Percentiles rank a stretch among this genome's conserved stretches.
phyloP scores from a whole-genome alignment of 1,139 yeast species.

The Yamadazyma blattariae region DNA sequence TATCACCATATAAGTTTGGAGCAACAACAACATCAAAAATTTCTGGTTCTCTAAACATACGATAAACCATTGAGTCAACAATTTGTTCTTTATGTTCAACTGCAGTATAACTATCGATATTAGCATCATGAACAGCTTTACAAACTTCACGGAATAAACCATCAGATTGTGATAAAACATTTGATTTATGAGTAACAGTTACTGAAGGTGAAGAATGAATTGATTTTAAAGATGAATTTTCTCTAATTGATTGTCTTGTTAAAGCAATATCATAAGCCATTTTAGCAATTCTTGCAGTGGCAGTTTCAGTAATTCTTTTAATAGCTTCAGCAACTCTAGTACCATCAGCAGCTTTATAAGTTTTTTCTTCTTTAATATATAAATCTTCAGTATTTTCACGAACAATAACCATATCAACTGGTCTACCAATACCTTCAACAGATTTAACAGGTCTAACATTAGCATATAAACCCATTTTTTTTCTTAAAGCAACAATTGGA shows the following conservation, averaged over 20 bases:
- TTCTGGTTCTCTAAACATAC: slow-evolving; percentile 97
- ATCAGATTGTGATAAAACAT: slow-evolving; percentile 87
- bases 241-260: slow-evolving; percentile 82
- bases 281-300: slow-evolving; percentile 81
- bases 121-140: slow-evolving; percentile 68
- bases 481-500: slow-evolving; percentile 96
- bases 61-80: slow-evolving; percentile 98
- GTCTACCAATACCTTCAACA: slow-evolving; percentile 77
- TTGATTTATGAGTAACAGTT: slow-evolving; percentile 95
- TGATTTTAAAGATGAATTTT: slow-evolving; percentile 42
- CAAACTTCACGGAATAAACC: slow-evolving; percentile 95
- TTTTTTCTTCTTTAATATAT: slow-evolving; percentile 87
- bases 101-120: slow-evolving; percentile 52
- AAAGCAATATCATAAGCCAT: slow-evolving; percentile 92
- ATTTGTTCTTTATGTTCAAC: slow-evolving; percentile 87
- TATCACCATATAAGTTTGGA: slow-evolving; percentile 97
- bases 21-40: slow-evolving; percentile 97
- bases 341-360: slow-evolving; percentile 67
- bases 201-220: slow-evolving; percentile 62
- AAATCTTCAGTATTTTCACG: slow-evolving; percentile 98
- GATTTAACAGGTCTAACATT: slow-evolving; percentile 97
- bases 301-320: slow-evolving; percentile 89
- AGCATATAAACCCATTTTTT: slow-evolving; percentile 91
- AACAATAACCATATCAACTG: slow-evolving; percentile 95
- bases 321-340: slow-evolving; percentile 94